These are phyloP conservation scores for Bromus sterilis DNA, from an alignment of 176 grass and related monocot genomes.

Conservation along the genomic window DNA sequence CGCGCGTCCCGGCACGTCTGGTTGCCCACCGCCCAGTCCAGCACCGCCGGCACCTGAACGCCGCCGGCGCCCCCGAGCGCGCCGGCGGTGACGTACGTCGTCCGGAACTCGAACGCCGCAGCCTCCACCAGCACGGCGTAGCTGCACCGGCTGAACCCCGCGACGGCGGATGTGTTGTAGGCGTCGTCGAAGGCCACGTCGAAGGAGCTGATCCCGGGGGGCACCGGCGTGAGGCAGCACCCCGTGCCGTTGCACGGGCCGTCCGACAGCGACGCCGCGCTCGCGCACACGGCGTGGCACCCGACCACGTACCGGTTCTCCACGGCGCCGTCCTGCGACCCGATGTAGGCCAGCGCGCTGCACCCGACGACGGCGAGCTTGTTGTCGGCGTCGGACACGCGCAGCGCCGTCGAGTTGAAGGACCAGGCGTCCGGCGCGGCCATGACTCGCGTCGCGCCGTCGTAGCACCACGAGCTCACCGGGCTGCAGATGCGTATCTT, in stretches of 20 bases:
- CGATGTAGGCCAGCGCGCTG: conserved; percentile 16
- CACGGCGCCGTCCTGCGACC: background rate
- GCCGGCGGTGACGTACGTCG: background rate
- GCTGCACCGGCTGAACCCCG: conserved; percentile 13
- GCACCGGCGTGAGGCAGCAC: conserved; percentile 43
- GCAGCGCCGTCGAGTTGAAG: background rate
- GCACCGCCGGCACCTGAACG: background rate
- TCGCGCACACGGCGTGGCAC: conserved; percentile 15
- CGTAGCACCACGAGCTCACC: conserved; percentile 30
- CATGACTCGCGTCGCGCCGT: background rate
- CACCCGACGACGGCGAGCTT: conserved; percentile 49
- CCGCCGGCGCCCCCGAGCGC: background rate
- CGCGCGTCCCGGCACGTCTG: conserved; percentile 18
- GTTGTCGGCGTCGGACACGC: conserved; percentile 29
- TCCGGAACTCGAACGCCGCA: conserved; percentile 15
- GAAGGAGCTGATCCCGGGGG: background rate
- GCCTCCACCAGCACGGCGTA: conserved; percentile 37
- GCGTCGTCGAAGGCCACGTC: background rate
- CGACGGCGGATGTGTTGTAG: background rate
- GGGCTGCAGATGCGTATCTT: conserved; percentile 1
- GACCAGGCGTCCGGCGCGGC: background rate
- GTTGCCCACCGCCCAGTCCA: conserved; percentile 38
- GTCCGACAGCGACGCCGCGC: background rate
- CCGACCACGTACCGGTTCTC: background rate
- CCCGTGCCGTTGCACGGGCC: conserved; percentile 33